These are phyloP conservation scores for Beta lomatogona DNA, from an alignment of 179 eudicot genomes.

Conservation along the genomic window DNA sequence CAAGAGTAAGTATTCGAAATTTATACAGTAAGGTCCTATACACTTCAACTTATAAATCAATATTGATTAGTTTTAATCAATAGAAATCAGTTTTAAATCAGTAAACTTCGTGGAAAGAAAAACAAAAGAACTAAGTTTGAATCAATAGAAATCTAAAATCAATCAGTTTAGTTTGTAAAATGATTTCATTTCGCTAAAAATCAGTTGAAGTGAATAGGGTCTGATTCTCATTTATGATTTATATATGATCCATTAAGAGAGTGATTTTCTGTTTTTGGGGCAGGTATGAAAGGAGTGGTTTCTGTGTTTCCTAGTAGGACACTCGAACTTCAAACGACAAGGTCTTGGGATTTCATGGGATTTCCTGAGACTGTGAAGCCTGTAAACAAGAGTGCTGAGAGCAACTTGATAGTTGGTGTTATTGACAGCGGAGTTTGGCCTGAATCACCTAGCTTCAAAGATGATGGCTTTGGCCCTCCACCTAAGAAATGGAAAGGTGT, in stretches of 20 bases:
- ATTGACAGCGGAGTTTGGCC: constrained; percentile 70
- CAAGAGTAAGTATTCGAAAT: constrained; percentile 24
- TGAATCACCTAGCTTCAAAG: constrained; percentile 54
- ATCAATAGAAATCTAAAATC: too few species aligned
- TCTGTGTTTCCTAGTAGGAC: constrained; percentile 64
- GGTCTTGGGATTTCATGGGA: constrained; percentile 90
- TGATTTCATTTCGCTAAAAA: too few species aligned
- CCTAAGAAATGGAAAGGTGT: constrained; percentile 66
- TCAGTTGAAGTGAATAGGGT: too few species aligned
- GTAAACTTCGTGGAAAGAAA: too few species aligned
- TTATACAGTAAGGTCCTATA: not conserved
- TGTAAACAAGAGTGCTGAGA: constrained; percentile 21
- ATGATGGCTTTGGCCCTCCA: constrained; percentile 42
- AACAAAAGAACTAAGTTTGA: too few species aligned
- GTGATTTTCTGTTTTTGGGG: not conserved
- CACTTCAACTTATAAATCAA: too few species aligned
- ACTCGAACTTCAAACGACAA: constrained; percentile 60
- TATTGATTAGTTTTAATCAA: too few species aligned
- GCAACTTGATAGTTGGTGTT: constrained; percentile 52
- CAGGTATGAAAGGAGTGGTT: constrained; percentile 36
- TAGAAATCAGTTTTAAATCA: too few species aligned
- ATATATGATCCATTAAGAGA: not conserved
- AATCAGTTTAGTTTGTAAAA: too few species aligned
- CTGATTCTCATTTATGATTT: not conserved
- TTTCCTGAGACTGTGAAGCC: constrained; percentile 3